Conservation (phyloP, 176 grass and related monocot genomes). For the Puya raimondii region DNA sequence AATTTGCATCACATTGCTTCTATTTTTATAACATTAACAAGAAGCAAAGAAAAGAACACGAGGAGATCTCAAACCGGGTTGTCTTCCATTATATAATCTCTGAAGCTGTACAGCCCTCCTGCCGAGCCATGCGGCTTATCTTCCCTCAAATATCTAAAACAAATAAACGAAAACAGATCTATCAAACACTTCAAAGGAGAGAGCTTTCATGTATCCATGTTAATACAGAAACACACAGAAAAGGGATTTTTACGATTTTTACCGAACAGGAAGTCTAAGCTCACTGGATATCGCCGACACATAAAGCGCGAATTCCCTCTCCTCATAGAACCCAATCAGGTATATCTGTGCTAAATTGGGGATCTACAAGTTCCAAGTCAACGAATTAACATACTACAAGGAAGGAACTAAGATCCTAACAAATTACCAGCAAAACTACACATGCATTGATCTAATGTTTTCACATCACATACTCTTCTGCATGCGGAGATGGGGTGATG, state of each 20-base stretch:
- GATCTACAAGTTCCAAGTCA: slow-evolving; percentile 44
- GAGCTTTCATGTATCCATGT: background rate
- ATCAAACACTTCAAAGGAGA: background rate
- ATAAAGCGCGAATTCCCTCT: slow-evolving; percentile 87
- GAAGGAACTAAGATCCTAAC: background rate
- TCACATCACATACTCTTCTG: slow-evolving; percentile 36
- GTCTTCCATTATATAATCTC: slow-evolving; percentile 94
- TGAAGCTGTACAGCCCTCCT: slow-evolving; percentile 92
- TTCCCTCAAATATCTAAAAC: slow-evolving; percentile 83
- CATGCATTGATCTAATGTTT: slow-evolving; percentile 6
- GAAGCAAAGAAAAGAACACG: background rate
- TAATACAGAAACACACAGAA: background rate
- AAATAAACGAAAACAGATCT: background rate
- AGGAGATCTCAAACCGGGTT: slow-evolving; percentile 45
- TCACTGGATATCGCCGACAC: slow-evolving; percentile 95
- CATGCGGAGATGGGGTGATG: slow-evolving; percentile 90
- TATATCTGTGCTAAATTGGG: slow-evolving; percentile 96
- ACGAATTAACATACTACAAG: background rate
- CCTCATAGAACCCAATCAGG: slow-evolving; percentile 96
- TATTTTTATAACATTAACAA: background rate
- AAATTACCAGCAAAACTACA: background rate
- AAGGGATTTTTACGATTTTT: slow-evolving; percentile 20
- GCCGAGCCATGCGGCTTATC: slow-evolving; percentile 95
- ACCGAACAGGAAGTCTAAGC: slow-evolving; percentile 93
- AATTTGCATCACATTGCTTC: slow-evolving; percentile 3